Percentiles rank a stretch among this genome's conserved stretches.
These are phyloP conservation scores for Vitis vinifera DNA, from an alignment of 164 flowering plant genomes.

Conservation along the genomic window ASM3070453v1 NC_081816.1:9055001-9055500, in stretches of 20 bases:
- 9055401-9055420: slow-evolving; percentile 40
- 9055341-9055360: slow-evolving; percentile 76
- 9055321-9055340: slow-evolving; percentile 65
- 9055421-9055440: slow-evolving; percentile 55
- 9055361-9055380: slow-evolving; percentile 71
- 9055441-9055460: slow-evolving; percentile 48
- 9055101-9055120: slow-evolving; percentile 57
- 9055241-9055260: slow-evolving; percentile 67
- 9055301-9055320: slow-evolving; percentile 61
- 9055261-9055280: slow-evolving; percentile 61
- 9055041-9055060: slow-evolving; percentile 70
- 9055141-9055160: slow-evolving; percentile 63
- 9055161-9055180: slow-evolving; percentile 46
- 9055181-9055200: slow-evolving; percentile 57
- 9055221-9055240: slow-evolving; percentile 64
- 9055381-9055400: slow-evolving; percentile 57
- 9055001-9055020: slow-evolving; percentile 63
- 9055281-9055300: slow-evolving; percentile 46
- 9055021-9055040: slow-evolving; percentile 56
- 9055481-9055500: slow-evolving; percentile 67
- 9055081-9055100: slow-evolving; percentile 39
- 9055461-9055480: slow-evolving; percentile 67
- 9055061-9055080: slow-evolving; percentile 47
- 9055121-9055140: slow-evolving; percentile 36
- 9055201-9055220: slow-evolving; percentile 61